Evolutionary conservation across 2,329 filamentous ascomycete species (phyloP).

Genomic region (Phaeoacremonium minimum): DNA sequence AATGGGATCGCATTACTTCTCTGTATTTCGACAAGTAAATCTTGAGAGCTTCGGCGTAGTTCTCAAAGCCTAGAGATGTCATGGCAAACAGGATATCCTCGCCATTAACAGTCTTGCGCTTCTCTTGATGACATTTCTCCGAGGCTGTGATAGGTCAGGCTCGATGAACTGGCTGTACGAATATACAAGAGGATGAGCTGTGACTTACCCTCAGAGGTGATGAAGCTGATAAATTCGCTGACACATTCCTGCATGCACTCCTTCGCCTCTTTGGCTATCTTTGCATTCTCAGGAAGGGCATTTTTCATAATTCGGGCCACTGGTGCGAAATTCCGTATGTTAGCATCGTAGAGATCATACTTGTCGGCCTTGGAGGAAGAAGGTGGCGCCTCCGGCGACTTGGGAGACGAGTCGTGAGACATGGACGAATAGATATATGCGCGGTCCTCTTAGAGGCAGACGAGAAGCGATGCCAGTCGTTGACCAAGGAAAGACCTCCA

Average conservation of each 20-base stretch:
- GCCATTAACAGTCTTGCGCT: constrained; percentile 97
- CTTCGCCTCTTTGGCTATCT: constrained; percentile 98
- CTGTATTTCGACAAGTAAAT: constrained; percentile 97
- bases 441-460: constrained; percentile 34
- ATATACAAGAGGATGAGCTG: no score
- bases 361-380: constrained; percentile 40
- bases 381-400: constrained; percentile 43
- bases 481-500: constrained; percentile 23
- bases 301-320: constrained; percentile 99
- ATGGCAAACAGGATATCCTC: constrained; percentile 99
- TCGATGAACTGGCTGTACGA: no score
- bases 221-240: constrained; percentile 99
- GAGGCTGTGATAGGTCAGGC: constrained; percentile 61
- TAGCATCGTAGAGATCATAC: constrained; percentile 70
- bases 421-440: constrained; percentile 38
- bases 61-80: constrained; percentile 98
- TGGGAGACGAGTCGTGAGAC: constrained; percentile 54
- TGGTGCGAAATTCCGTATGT: constrained; percentile 91
- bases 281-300: constrained; percentile 94
- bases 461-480: constrained; percentile 46
- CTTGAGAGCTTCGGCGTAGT: constrained; percentile 96
- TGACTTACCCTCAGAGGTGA: constrained; percentile 89
- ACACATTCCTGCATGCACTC: constrained; percentile 99
- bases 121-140: constrained; percentile 99
- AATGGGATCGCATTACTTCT: constrained; percentile 64